Base-by-base conservation (phyloP, 1,284 basidiomycete species). In the Salmacisia buchloeana region DNA sequence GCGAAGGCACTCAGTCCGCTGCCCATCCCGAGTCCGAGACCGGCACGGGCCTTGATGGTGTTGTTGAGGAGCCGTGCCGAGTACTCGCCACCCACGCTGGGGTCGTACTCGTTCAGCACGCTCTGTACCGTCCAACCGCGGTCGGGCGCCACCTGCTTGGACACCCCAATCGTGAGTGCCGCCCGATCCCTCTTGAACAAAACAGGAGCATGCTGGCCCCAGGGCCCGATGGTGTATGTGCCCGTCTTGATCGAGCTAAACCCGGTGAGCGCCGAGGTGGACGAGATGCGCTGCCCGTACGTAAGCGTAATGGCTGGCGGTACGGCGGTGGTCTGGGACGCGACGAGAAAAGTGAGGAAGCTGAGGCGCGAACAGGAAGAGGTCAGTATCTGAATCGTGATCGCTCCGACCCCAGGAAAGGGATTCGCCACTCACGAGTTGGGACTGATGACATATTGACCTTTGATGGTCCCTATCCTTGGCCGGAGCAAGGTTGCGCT, bases 381-480 rank as follows among this genome's bases (percentile, higher is more conserved):
- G 18, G 52, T 10, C 15, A 15, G 7, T 52, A 15, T 10, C 7
- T 2, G 21, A 38, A 5, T 6, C 15, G 31, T 41, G 29, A n/a
- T 2, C 31, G 29, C 21, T 6, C 27, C 35, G 6, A 31, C 10
- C 5, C 13, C 23, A 15, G 3, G 25, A 35, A 13, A 18, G 4
- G 52, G n/a, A 21, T 36, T n/a, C n/a, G 27, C 31, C 10, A 70
- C 79, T 67, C 68, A 82, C 71, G 81, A 81, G 60, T 82, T 78
- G 62, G 82, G 76, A 61, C 82, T 82, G 36, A 82, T 63, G 1
- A 81, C 79, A 60, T 81, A 85, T 21, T 81, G 80, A 5, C 81
- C 77, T 45, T 82, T 81, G 38, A 81, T 72, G 18, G 78, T 80
- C 52, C 82, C 65, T 23, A 81, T 64, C 57, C 82, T 81, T 61